Base-by-base conservation (phyloP, 2,329 filamentous ascomycete species). In the Dothistroma septosporum region DNA sequence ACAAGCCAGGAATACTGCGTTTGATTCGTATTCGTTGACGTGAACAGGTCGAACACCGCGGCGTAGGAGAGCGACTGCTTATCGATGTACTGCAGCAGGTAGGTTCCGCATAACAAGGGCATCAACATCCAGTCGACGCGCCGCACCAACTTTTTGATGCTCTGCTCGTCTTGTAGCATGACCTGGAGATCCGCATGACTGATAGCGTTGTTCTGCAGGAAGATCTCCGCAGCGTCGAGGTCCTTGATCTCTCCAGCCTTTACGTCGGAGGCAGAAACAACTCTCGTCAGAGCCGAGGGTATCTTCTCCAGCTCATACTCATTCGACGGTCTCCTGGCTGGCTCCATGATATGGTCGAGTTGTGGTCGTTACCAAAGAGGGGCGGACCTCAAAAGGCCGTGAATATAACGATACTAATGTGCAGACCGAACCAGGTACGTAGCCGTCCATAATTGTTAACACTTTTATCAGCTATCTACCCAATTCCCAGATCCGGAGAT, bases 21-120 rank as follows among this genome's bases (percentile, higher is more conserved):
- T 14, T 74, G 69, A 1, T 71, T 77, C 65, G 83, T 82, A 19
- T 76, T 72, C 0, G 82, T 82, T 22, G 77, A 77, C 12, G 73
- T 70, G 61, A 84, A 80, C 0, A 85, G 73, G 53, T 85, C 83
- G 61, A 84, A 85, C 0, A 85, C 80, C 1, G 82, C 82, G 0
- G 79, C 77, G 67, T 84, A 85, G 0, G 77, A 77, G 5, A 84
- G 72, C 0, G 82, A 79, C 62, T 81, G 64, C 71, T 85, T 85
- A 59, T 69, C 69, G 28, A 70, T 65, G 55, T 68, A 70, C 63
- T 85, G 82, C 6, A 85, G 73, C 2, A 80, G 70, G 53, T 79
- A 83, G 0, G 80, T 82, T 0, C 77, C 76, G 41, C 76, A 77
- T 2, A 85, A 76, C 6, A 85, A 73, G 0, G 83, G 83, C 62